Percentiles rank a stretch among this genome's conserved stretches.
phyloP scores from a whole-genome alignment of 352 stramenopile genomes.

The Saprolegnia parasitica region DNA sequence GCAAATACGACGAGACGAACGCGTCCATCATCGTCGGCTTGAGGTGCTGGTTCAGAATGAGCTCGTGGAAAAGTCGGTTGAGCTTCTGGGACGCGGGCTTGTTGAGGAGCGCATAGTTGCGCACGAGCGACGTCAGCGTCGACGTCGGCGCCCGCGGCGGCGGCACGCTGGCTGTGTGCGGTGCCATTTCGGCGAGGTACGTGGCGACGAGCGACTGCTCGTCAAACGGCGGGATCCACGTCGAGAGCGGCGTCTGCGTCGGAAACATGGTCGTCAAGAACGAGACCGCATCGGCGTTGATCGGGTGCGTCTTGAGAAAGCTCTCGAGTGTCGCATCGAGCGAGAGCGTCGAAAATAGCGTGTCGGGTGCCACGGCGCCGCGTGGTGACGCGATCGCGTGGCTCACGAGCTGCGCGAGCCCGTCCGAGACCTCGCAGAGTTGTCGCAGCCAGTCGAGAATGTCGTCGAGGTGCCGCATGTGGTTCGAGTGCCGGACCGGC shows the following conservation, averaged over 20 bases:
- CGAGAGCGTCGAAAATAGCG: background rate
- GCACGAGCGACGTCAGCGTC: constrained; percentile 18
- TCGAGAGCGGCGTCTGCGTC: background rate
- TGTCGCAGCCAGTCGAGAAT: constrained; percentile 71
- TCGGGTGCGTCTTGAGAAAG: background rate
- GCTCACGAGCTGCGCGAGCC: constrained; percentile 62
- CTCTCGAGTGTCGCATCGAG: background rate
- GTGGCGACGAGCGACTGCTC: background rate
- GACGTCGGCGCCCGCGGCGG: background rate
- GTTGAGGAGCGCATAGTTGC: constrained; percentile 23
- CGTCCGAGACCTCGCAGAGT: constrained; percentile 66
- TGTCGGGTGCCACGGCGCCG: background rate
- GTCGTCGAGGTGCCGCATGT: constrained; percentile 47
- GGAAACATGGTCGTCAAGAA: constrained; percentile 4
- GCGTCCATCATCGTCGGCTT: constrained; percentile 65
- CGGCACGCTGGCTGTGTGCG: background rate
- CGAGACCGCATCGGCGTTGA: background rate
- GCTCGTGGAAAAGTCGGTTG: constrained; percentile 75
- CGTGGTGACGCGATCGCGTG: constrained; percentile 37
- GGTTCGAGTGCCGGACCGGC: constrained; percentile 60
- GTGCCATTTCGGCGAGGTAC: background rate
- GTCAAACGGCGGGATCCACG: background rate
- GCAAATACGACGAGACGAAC: constrained; percentile 61
- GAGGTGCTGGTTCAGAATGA: constrained; percentile 57
- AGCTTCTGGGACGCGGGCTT: constrained; percentile 31